These are phyloP conservation scores for Penicillium angulare DNA, from an alignment of 495 filamentous ascomycete species.

Conservation along the genomic window DNA sequence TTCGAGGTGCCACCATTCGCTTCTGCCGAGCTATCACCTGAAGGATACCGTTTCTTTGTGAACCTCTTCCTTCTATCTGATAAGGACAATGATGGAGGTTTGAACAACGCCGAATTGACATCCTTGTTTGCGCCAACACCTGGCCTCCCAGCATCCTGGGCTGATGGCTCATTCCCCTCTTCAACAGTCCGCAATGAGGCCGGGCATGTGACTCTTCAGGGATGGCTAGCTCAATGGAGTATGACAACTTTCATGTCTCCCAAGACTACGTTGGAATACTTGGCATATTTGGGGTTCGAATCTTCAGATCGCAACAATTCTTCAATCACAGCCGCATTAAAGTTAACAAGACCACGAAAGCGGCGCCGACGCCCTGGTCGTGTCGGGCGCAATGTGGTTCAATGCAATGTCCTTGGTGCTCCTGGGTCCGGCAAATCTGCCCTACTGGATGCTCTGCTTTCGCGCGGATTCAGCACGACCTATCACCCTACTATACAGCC, in stretches of 20 bases:
- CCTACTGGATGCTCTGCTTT: slow-evolving; percentile 86
- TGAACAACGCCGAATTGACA: slow-evolving; percentile 79
- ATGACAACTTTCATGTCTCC: slow-evolving; percentile 98
- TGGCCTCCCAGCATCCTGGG: slow-evolving; percentile 81
- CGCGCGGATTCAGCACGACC: slow-evolving; percentile 77
- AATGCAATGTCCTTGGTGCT: slow-evolving; percentile 90
- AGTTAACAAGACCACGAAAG: slow-evolving; percentile 88
- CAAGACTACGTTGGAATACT: slow-evolving; percentile 89
- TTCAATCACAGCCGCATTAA: slow-evolving; percentile 79
- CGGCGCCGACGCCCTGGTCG: slow-evolving; percentile 73
- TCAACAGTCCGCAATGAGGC: slow-evolving; percentile 94
- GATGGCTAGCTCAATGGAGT: slow-evolving; percentile 98
- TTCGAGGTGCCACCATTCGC: slow-evolving; percentile 90
- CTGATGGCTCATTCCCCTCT: slow-evolving; percentile 88
- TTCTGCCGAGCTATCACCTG: slow-evolving; percentile 90
- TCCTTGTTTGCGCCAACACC: slow-evolving; percentile 93
- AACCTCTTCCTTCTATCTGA: slow-evolving; percentile 93
- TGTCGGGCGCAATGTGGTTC: slow-evolving; percentile 93
- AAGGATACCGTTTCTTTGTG: slow-evolving; percentile 96
- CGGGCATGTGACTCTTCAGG: slow-evolving; percentile 91
- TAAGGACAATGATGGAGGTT: slow-evolving; percentile 93
- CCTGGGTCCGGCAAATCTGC: slow-evolving; percentile 82
- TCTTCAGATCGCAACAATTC: slow-evolving; percentile 60
- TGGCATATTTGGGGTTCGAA: slow-evolving; percentile 91
- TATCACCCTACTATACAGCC: slow-evolving; percentile 95